Conservation (phyloP, 139 green algal species). For the Coelastrella sp. region DNA sequence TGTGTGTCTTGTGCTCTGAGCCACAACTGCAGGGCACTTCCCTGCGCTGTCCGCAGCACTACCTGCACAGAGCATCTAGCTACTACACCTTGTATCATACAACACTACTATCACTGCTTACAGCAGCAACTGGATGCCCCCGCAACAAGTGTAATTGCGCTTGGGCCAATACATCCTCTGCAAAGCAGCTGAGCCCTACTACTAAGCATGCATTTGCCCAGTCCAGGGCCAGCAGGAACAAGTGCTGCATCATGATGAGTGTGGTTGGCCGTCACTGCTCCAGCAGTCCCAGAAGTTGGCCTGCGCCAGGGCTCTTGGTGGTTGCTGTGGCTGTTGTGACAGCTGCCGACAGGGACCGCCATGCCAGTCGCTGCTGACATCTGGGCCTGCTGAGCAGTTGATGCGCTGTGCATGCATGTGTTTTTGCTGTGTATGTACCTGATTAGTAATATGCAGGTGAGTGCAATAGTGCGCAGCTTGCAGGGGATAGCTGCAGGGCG, state of each 20-base stretch:
- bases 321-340: neutral
- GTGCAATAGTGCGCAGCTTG: neutral
- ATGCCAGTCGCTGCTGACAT: neutral
- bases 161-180: no score
- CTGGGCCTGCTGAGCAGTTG: neutral
- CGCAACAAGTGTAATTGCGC: no score
- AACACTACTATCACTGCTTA: no score
- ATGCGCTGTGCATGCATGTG: neutral
- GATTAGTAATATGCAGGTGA: neutral
- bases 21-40: neutral
- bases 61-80: neutral
- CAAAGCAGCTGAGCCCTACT: no score
- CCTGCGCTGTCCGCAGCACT: neutral
- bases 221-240: neutral
- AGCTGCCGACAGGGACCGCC: neutral
- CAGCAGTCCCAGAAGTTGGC: neutral
- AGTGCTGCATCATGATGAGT: neutral
- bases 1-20: neutral
- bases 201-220: neutral
- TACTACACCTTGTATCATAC: neutral
- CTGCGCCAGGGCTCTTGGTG: neutral
- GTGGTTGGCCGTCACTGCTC: neutral
- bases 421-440: neutral
- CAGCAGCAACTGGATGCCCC: neutral
- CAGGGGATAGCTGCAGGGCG: no score